These are phyloP conservation scores for Pecoramyces ruminantium DNA, from an alignment of 192 early-diverging fungal species.

Conservation along the genomic window DNA sequence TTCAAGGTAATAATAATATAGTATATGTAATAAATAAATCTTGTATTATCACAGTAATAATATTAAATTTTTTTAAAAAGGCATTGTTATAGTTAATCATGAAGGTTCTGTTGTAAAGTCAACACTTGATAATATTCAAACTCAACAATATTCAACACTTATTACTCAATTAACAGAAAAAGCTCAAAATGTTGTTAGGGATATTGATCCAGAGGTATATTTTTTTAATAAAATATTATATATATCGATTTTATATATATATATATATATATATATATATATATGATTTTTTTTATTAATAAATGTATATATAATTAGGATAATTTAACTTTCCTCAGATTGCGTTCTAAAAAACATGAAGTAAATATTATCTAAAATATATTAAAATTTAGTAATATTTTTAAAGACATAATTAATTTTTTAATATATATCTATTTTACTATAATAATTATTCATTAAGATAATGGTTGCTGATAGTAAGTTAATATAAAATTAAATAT, in stretches of 20 bases:
- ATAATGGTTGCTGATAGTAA: slow-evolving; percentile 5
- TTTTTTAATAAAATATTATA: background rate
- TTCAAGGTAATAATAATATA: slow-evolving; percentile 14
- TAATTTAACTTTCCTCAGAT: slow-evolving; percentile 4
- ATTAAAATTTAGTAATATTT: background rate
- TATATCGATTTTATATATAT: background rate
- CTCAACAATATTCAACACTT: slow-evolving; percentile 33
- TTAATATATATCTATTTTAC: background rate
- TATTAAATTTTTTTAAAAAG: background rate
- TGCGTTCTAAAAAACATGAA: slow-evolving; percentile 5
- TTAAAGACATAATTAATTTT: no score
- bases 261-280: no score
- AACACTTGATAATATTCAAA: slow-evolving; percentile 40
- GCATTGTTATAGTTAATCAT: slow-evolving; percentile 31
- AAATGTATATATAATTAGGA: background rate
- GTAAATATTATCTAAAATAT: background rate
- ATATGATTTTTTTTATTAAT: background rate
- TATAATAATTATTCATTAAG: background rate
- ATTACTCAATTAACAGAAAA: slow-evolving; percentile 25
- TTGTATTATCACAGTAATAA: no score
- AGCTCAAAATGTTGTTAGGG: slow-evolving; percentile 25
- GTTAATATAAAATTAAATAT: background rate
- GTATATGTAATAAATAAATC: no score
- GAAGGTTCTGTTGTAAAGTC: slow-evolving; percentile 31
- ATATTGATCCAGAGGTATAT: slow-evolving; percentile 26